Conservation (phyloP, 441 rosid genomes). For the Erysimum cheiri region DNA sequence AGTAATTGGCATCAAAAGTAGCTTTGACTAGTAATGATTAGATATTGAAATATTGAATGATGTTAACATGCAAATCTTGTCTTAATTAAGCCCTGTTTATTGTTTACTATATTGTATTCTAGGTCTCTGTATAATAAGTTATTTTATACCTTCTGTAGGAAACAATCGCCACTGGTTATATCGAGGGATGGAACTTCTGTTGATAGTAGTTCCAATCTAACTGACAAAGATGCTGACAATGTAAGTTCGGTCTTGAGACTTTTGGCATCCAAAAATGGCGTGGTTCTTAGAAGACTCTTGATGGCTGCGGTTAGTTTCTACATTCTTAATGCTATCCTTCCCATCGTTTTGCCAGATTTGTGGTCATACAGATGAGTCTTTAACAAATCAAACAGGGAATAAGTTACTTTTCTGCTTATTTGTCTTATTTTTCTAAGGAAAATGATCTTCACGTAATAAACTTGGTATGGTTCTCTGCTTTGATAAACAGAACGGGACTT, state of each 20-base stretch:
- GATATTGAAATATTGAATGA: slow-evolving; percentile 3
- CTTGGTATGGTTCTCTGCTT: slow-evolving; percentile 37
- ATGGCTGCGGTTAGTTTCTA: slow-evolving; percentile 87
- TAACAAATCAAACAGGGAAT: not conserved
- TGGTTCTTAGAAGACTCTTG: slow-evolving; percentile 80
- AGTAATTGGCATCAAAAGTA: slow-evolving; percentile 14
- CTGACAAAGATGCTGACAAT: slow-evolving; percentile 52
- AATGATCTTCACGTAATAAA: not conserved
- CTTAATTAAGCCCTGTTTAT: not conserved
- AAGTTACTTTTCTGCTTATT: not conserved
- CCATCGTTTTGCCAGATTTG: not conserved
- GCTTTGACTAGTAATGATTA: slow-evolving; percentile 7
- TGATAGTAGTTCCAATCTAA: slow-evolving; percentile 46
- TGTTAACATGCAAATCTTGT: not conserved
- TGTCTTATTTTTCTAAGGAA: not conserved
- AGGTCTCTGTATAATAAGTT: slow-evolving; percentile 20
- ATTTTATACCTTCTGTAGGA: slow-evolving; percentile 55
- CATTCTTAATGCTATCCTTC: slow-evolving; percentile 18
- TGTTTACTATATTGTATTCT: slow-evolving; percentile 5
- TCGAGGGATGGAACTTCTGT: slow-evolving; percentile 50
- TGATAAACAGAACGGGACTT: slow-evolving; percentile 78
- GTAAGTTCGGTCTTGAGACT: slow-evolving; percentile 66
- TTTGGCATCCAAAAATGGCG: slow-evolving; percentile 80
- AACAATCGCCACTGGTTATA: slow-evolving; percentile 47
- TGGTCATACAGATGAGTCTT: not conserved